phyloP scores from a whole-genome alignment of 2,329 filamentous ascomycete genomes.

The Rhinocladiella mackenziei region DNA sequence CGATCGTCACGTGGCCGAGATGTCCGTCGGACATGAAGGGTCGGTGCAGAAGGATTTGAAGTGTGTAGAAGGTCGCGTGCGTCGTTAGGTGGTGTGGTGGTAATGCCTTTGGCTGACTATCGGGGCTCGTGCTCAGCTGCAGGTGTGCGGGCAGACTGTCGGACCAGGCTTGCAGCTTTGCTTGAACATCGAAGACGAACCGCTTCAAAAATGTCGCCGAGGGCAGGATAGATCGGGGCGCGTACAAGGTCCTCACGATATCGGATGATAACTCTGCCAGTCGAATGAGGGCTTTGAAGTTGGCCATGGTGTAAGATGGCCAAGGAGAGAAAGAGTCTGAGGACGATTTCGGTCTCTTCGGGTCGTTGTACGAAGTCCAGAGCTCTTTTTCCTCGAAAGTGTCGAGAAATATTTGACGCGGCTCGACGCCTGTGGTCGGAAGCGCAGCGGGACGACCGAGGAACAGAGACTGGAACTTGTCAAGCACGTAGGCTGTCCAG shows the following conservation, averaged over 20 bases:
- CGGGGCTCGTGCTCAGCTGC: too few relatives aligned
- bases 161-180: not conserved
- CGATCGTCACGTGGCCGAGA: not conserved
- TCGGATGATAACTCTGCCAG: slow-evolving; percentile 4
- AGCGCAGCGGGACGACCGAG: slow-evolving; percentile 26
- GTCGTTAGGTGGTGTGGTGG: not conserved
- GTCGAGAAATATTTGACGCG: slow-evolving; percentile 33
- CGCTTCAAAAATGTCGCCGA: not conserved
- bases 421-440: slow-evolving; percentile 18
- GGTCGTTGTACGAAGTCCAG: slow-evolving; percentile 28
- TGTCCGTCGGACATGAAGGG: not conserved
- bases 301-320: not conserved
- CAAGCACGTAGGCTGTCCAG: slow-evolving; percentile 34
- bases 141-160: slow-evolving; percentile 3
- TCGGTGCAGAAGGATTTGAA: slow-evolving; percentile 1
- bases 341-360: not conserved
- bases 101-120: not conserved
- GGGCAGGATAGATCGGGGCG: not conserved
- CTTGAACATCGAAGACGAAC: not conserved
- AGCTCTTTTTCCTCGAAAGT: slow-evolving; percentile 33
- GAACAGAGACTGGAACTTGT: slow-evolving; percentile 23
- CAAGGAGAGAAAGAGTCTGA: not conserved
- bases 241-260: slow-evolving; percentile 1
- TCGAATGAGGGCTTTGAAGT: not conserved
- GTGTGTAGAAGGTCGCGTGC: not conserved